Evolutionary conservation across 768 basidiomycete species (phyloP).

Genomic region (Termitomyces sp.): DNA sequence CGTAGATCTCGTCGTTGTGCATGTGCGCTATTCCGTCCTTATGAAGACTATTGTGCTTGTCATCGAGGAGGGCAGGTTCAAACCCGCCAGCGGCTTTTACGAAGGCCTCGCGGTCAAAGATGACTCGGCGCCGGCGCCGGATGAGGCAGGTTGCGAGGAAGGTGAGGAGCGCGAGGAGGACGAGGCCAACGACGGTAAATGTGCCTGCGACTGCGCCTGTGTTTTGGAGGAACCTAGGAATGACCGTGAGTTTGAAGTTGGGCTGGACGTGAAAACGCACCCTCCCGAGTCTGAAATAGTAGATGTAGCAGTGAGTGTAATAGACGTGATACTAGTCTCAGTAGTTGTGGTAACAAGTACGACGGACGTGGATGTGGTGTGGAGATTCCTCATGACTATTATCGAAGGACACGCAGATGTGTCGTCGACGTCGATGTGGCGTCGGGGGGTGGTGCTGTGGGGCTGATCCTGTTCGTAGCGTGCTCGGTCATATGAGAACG

Average conservation of each 20-base stretch:
- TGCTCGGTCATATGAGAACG: too few relatives aligned
- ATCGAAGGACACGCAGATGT: too few relatives aligned
- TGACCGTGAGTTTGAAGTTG: not conserved
- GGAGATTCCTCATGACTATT: too few relatives aligned
- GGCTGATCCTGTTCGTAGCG: too few relatives aligned
- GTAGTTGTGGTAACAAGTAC: not conserved
- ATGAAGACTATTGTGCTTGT: conserved; percentile 25
- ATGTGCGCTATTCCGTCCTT: not conserved
- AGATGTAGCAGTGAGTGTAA: not conserved
- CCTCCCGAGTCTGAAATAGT: not conserved
- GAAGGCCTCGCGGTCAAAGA: conserved; percentile 54
- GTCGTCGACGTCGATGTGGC: too few relatives aligned
- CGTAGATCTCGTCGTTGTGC: not conserved
- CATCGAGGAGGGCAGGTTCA: conserved; percentile 25
- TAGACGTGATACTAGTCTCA: not conserved
- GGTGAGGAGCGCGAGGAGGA: conserved; percentile 46
- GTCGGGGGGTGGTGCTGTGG: too few relatives aligned
- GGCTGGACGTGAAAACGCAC: not conserved
- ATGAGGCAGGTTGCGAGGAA: conserved; percentile 43
- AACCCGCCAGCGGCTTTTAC: not conserved
- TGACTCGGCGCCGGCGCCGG: conserved; percentile 57
- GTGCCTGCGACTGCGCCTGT: conserved; percentile 67
- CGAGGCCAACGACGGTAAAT: conserved; percentile 62
- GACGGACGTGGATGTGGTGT: too few relatives aligned
- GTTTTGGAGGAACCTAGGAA: conserved; percentile 64